A percentile compares a stretch with the other conserved stretches of the same genome.
Conservation (phyloP, 495 filamentous ascomycete species). For the Penicillium silybi region DNA sequence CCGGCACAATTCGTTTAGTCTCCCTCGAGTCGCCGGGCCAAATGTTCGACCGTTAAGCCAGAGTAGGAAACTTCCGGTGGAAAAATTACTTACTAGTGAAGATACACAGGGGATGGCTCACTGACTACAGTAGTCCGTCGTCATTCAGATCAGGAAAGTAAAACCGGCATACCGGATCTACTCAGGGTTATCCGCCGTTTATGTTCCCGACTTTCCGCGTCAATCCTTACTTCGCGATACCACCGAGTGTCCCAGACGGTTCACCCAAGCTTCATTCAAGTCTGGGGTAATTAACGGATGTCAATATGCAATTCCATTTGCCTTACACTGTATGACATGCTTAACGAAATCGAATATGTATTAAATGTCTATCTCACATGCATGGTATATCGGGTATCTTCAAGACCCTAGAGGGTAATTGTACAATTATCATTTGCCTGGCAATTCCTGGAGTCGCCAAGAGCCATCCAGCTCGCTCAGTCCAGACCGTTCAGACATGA, state of each 20-base stretch:
- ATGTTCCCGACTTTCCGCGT: neutral
- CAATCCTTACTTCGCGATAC: neutral
- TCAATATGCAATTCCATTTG: too few relatives aligned
- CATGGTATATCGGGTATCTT: neutral
- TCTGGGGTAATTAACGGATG: neutral
- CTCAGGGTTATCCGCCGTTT: neutral
- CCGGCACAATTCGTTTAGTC: too few relatives aligned
- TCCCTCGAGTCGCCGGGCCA: too few relatives aligned
- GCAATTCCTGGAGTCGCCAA: constrained; percentile 8
- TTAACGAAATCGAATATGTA: neutral
- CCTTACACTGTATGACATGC: neutral
- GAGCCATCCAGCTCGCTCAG: constrained; percentile 8
- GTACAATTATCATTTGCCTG: neutral
- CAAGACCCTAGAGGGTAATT: neutral
- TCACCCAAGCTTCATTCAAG: neutral
- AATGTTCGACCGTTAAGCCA: too few relatives aligned
- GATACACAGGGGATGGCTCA: too few relatives aligned
- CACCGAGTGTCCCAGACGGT: neutral
- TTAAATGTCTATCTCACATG: too few relatives aligned
- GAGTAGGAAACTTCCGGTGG: too few relatives aligned
- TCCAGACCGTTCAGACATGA: neutral
- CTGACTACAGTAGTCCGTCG: too few relatives aligned
- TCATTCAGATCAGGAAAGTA: neutral
- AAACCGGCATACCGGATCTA: neutral
- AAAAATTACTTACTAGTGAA: too few relatives aligned